Percentiles rank a stretch among this genome's conserved stretches.
Evolutionary conservation across 345 rosid genomes (phyloP).

Genomic region (Hirschfeldia incana): DNA sequence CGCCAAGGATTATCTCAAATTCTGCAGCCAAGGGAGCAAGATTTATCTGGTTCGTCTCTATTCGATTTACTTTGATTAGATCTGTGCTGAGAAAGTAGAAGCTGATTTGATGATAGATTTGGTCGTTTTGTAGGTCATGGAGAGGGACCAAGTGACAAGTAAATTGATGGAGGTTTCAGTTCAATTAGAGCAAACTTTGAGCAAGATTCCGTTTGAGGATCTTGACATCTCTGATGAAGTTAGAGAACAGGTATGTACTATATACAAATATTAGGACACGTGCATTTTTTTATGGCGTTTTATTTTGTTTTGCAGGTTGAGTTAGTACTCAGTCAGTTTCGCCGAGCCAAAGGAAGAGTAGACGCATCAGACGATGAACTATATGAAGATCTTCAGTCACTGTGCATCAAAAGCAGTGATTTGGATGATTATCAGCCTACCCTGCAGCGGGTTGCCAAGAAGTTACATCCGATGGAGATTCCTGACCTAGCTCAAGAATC

Average conservation of each 20-base stretch:
- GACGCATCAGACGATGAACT: slow-evolving; percentile 64
- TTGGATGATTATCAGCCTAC: slow-evolving; percentile 50
- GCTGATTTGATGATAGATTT: no score
- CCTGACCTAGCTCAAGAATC: slow-evolving; percentile 86
- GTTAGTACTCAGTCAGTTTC: slow-evolving; percentile 82
- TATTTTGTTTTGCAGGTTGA: slow-evolving; percentile 59
- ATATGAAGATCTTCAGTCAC: slow-evolving; percentile 61
- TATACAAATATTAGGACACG: neutral
- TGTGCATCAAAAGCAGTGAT: slow-evolving; percentile 56
- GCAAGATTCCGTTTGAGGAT: slow-evolving; percentile 61
- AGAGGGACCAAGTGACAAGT: slow-evolving; percentile 74
- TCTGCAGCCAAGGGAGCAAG: slow-evolving; percentile 87
- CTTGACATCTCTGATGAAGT: slow-evolving; percentile 97
- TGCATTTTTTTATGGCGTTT: neutral
- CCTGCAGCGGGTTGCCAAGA: slow-evolving; percentile 64
- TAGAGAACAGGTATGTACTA: slow-evolving; percentile 78
- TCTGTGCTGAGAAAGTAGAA: slow-evolving; percentile 41
- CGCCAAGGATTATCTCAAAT: slow-evolving; percentile 67
- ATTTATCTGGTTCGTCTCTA: slow-evolving; percentile 75
- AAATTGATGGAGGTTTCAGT: slow-evolving; percentile 67
- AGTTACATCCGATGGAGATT: slow-evolving; percentile 71
- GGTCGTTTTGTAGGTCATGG: slow-evolving; percentile 59
- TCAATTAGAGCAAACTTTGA: slow-evolving; percentile 68
- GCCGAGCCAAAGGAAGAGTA: slow-evolving; percentile 84
- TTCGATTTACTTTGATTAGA: slow-evolving; percentile 22